These are phyloP conservation scores for Neohortaea acidophila DNA, from an alignment of 495 filamentous ascomycete species.

Conservation along the genomic window DNA sequence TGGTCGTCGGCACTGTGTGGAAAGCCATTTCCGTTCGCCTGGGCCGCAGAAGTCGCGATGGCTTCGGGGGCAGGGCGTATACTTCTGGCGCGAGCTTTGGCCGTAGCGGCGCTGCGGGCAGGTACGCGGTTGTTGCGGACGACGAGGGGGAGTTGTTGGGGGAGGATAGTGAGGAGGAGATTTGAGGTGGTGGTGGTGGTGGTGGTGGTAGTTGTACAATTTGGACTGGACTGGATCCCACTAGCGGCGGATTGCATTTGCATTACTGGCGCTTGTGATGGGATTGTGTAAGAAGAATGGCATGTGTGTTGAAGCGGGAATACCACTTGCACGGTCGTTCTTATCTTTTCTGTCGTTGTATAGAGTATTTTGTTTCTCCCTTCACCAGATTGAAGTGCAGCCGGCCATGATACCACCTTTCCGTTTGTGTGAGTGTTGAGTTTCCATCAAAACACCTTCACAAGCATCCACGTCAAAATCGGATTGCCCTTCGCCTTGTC, in stretches of 20 bases:
- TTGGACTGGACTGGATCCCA: too few relatives aligned
- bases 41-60: conserved; percentile 29
- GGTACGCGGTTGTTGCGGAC: conserved; percentile 71
- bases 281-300: too few relatives aligned
- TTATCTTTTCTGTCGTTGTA: too few relatives aligned
- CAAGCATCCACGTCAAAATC: conserved; percentile 9
- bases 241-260: too few relatives aligned
- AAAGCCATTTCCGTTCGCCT: conserved; percentile 36
- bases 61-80: conserved; percentile 45
- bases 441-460: conserved; percentile 1
- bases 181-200: conserved; percentile 3
- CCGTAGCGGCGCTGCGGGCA: conserved; percentile 48
- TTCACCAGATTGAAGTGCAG: too few relatives aligned
- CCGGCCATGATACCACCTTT: too few relatives aligned
- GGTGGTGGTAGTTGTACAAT: not conserved
- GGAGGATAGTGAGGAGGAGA: conserved; percentile 82
- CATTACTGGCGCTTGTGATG: too few relatives aligned
- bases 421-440: not conserved
- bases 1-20: conserved; percentile 53
- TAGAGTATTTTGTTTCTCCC: too few relatives aligned
- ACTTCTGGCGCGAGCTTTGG: conserved; percentile 75
- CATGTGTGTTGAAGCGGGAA: too few relatives aligned
- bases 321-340: too few relatives aligned
- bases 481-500: conserved; percentile 5
- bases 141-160: conserved; percentile 90